Conservation (phyloP, 345 rosid genomes). For the Brassica incana region DNA sequence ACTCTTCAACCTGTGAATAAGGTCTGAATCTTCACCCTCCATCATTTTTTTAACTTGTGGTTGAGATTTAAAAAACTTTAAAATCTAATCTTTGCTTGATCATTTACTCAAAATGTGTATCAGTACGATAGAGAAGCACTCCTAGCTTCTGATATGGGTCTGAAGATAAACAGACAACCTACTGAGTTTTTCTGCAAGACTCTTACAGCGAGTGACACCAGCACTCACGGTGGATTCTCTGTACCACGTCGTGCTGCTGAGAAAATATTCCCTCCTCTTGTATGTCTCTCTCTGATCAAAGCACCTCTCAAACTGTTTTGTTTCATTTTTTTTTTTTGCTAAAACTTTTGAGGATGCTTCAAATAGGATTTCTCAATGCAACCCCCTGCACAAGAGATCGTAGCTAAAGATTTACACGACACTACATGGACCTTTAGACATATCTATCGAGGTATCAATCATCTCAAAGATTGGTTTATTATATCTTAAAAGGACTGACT, state of each 20-base stretch:
- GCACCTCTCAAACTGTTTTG: not conserved
- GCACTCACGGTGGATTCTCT: constrained; percentile 2
- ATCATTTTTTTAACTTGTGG: constrained; percentile 6
- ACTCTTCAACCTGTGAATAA: constrained; percentile 75
- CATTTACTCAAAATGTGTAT: not conserved
- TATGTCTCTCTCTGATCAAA: constrained; percentile 38
- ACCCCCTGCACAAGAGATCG: constrained; percentile 92
- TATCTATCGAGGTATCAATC: constrained; percentile 68
- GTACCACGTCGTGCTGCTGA: not conserved
- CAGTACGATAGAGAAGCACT: constrained; percentile 46
- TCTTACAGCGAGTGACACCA: not conserved
- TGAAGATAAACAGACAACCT: not conserved
- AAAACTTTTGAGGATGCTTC: not conserved
- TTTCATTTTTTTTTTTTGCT: constrained; percentile 5
- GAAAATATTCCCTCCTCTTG: constrained; percentile 59
- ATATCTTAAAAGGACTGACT: not conserved
- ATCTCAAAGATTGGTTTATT: constrained; percentile 14
- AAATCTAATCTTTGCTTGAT: not conserved
- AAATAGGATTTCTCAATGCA: constrained; percentile 85
- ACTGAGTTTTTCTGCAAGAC: constrained; percentile 5
- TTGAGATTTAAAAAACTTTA: not conserved
- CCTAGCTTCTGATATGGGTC: not conserved
- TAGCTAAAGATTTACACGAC: constrained; percentile 91
- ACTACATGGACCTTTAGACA: constrained; percentile 85
- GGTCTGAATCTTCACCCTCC: constrained; percentile 24